Evolutionary conservation across 148 eudicot species (phyloP).

Genomic region (Dianthus caryophyllus): DNA sequence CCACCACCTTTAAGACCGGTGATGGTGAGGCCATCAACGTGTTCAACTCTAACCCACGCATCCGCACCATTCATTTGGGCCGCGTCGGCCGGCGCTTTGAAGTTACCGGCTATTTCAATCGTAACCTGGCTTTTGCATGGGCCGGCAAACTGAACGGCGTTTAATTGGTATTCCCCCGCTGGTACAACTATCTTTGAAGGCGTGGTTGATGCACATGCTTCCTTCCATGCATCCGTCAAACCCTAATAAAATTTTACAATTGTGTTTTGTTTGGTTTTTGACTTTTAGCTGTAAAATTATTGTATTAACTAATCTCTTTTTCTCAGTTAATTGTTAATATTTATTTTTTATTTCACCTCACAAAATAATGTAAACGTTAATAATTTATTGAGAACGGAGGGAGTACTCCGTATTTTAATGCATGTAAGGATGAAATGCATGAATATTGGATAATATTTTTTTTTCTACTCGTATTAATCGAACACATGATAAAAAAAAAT

Average conservation of each 20-base stretch:
- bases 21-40: conserved; percentile 33
- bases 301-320: too few species aligned
- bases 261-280: too few species aligned
- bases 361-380: too few species aligned
- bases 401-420: too few species aligned
- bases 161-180: conserved; percentile 32
- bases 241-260: conserved; percentile 24
- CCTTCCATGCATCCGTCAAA: conserved; percentile 42
- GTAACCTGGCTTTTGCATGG: conserved; percentile 47
- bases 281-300: too few species aligned
- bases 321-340: too few species aligned
- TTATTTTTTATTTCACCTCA: too few species aligned
- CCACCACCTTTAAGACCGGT: conserved; percentile 34
- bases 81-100: conserved; percentile 43
- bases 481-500: too few species aligned
- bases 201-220: conserved; percentile 40
- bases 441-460: too few species aligned
- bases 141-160: conserved; percentile 31
- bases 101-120: conserved; percentile 42
- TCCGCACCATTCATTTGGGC: conserved; percentile 21
- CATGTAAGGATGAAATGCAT: too few species aligned
- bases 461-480: too few species aligned
- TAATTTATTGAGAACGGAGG: too few species aligned
- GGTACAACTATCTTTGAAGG: conserved; percentile 46
- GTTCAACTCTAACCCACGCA: conserved; percentile 38